Evolutionary conservation across 768 basidiomycete species (phyloP).

Genomic region (Hortiboletus campestris): DNA sequence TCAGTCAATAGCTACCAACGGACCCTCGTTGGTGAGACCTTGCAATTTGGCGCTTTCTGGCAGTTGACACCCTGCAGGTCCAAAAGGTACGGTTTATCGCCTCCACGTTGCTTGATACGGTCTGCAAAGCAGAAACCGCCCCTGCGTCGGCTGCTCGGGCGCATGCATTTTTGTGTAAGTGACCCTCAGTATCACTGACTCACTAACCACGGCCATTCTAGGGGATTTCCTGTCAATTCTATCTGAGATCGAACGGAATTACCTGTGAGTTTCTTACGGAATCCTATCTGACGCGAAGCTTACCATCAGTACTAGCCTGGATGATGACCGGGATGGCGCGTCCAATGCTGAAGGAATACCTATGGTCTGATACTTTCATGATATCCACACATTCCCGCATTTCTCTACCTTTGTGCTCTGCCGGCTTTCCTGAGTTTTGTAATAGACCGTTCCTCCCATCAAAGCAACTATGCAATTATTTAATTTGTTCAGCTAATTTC

Average conservation of each 20-base stretch:
- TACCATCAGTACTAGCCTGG: constrained; percentile 44
- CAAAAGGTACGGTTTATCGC: constrained; percentile 94
- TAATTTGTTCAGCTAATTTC: no score
- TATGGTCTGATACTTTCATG: constrained; percentile 13
- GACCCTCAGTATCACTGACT: neutral
- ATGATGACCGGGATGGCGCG: constrained; percentile 40
- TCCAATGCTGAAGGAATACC: constrained; percentile 57
- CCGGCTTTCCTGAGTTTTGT: neutral
- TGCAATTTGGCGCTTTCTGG: neutral
- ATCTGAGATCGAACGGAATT: constrained; percentile 89
- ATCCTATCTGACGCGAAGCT: constrained; percentile 4
- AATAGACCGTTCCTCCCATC: neutral
- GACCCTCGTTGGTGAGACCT: constrained; percentile 64
- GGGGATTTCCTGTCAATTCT: constrained; percentile 93
- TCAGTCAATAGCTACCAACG: constrained; percentile 88
- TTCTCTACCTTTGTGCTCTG: neutral
- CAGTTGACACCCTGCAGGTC: constrained; percentile 45
- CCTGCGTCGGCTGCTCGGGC: constrained; percentile 81
- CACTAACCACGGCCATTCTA: constrained; percentile 28
- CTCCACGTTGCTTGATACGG: constrained; percentile 82
- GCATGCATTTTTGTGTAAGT: constrained; percentile 80
- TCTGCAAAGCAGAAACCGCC: constrained; percentile 76
- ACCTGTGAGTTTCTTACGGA: constrained; percentile 54
- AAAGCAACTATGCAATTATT: no score
- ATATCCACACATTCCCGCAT: neutral